Evolutionary conservation across 805 yeast genomes (phyloP), one percentile per base, ranked within the genome.

Genomic region (Tetrapisispora iriomotensis): DNA sequence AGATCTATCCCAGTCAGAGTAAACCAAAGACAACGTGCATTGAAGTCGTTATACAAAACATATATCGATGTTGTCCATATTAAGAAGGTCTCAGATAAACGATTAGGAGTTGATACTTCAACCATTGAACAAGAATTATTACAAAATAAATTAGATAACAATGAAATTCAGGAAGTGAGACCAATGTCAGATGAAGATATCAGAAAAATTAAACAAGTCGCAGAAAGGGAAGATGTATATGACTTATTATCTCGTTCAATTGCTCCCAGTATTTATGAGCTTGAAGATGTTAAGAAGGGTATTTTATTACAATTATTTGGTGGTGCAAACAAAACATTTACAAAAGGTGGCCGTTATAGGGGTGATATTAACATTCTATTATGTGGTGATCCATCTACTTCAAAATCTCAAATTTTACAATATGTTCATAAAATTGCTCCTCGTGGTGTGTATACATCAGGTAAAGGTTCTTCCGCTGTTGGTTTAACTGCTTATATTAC

Each of bases 401-500:
- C 96, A 10, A 92, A 92, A 59, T 92, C 98, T 3, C 99, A 92
- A 62, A 64, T 92, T 34, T 69, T 92, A 48, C 94, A 87, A 56
- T 92, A 92, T 50, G 96, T 92, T 31, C 98, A 92, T 65, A 85
- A 88, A 54, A 92, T 92, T 49, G 94, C 98, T 1, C 99, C 99
- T 33, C 73, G 98, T 58, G 98, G 98, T 49, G 85, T 92, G 29
- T 92, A 88, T 62, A 92, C 99, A 4, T 88, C 96, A 1, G 99
- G 99, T 62, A 92, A 92, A 55, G 98, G 98, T 37, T 87, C 96
- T 1, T 92, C 98, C 24, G 99, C 99, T 0, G 99, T 92, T 36
- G 99, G 99, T 70, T 70, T 92, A 54, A 92, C 99, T 0, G 98
- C 99, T 0, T 92, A 92, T 59, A 81, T 92, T 40, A 88, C 98